phyloP scores from a whole-genome alignment of 306 rosid genomes.

The Malus sieversii region DNA sequence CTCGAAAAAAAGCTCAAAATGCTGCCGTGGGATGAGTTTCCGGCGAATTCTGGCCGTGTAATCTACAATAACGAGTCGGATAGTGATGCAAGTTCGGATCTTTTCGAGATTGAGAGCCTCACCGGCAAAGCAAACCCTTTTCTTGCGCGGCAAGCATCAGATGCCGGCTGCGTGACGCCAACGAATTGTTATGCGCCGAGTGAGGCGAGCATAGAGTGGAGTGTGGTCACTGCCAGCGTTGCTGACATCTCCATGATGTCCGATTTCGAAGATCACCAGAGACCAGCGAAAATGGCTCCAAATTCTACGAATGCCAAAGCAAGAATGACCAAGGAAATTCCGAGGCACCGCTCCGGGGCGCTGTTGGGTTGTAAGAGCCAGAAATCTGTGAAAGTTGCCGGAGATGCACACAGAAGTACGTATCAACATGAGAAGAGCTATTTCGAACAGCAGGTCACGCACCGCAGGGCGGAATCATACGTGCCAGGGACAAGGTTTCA shows the following conservation, averaged over 20 bases:
- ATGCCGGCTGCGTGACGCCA: slow-evolving; percentile 55
- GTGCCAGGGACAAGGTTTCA: slow-evolving; percentile 37
- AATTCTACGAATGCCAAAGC: slow-evolving; percentile 19
- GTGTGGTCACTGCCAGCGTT: slow-evolving; percentile 84
- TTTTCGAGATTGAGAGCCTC: slow-evolving; percentile 80
- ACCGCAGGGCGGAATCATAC: slow-evolving; percentile 28
- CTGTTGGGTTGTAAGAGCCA: slow-evolving; percentile 72
- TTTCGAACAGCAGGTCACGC: slow-evolving; percentile 6
- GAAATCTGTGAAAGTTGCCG: slow-evolving; percentile 64
- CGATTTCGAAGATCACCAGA: slow-evolving; percentile 61
- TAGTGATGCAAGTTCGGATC: slow-evolving; percentile 93
- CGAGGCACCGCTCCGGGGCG: slow-evolving; percentile 26
- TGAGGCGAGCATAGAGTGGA: slow-evolving; percentile 95
- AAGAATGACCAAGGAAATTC: slow-evolving; percentile 27
- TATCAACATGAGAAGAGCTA: slow-evolving; percentile 23
- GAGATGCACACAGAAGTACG: slow-evolving; percentile 34
- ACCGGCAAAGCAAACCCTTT: slow-evolving; percentile 43
- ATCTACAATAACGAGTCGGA: slow-evolving; percentile 39
- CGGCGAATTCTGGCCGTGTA: slow-evolving; percentile 20
- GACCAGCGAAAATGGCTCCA: slow-evolving; percentile 27
- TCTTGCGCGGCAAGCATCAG: slow-evolving; percentile 38
- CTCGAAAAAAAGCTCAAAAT: slow-evolving; percentile 46
- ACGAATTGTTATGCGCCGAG: slow-evolving; percentile 81
- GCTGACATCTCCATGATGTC: slow-evolving; percentile 62
- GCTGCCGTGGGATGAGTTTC: slow-evolving; percentile 33